Percentiles rank a stretch among this genome's conserved stretches.
Evolutionary conservation across 306 rosid species (phyloP).

Genomic region (Urtica urens): DNA sequence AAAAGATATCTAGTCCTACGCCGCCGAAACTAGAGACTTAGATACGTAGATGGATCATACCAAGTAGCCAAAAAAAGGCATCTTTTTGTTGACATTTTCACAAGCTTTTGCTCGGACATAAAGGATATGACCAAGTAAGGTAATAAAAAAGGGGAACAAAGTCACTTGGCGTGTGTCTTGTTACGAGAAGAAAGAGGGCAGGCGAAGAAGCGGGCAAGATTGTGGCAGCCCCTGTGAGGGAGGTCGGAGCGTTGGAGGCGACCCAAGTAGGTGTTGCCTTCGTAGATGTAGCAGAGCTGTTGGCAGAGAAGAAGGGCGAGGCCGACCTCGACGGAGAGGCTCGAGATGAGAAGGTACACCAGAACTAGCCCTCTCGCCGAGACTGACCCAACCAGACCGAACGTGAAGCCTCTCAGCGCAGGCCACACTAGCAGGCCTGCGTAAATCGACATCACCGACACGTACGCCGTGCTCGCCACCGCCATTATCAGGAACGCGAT

Average conservation of each 20-base stretch:
- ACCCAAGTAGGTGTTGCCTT: slow-evolving; percentile 64
- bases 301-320: slow-evolving; percentile 77
- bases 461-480: slow-evolving; percentile 50
- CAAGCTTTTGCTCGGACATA: too few relatives aligned
- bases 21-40: too few relatives aligned
- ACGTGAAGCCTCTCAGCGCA: slow-evolving; percentile 22
- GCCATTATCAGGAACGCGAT: slow-evolving; percentile 76
- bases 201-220: slow-evolving; percentile 62
- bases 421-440: slow-evolving; percentile 51
- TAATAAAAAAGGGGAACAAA: too few relatives aligned
- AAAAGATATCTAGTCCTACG: too few relatives aligned
- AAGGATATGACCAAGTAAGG: too few relatives aligned
- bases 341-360: slow-evolving; percentile 57
- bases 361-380: slow-evolving; percentile 70
- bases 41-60: too few relatives aligned
- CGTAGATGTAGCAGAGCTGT: slow-evolving; percentile 68
- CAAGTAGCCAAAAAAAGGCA: too few relatives aligned
- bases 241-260: slow-evolving; percentile 29
- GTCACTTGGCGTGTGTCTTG: slow-evolving; percentile 49
- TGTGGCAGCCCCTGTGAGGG: slow-evolving; percentile 69
- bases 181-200: slow-evolving; percentile 37
- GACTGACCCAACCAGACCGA: slow-evolving; percentile 48
- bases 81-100: too few relatives aligned
- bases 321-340: slow-evolving; percentile 66
- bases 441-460: slow-evolving; percentile 50